A percentile compares a stretch with the other conserved stretches of the same genome.
Evolutionary conservation across 73 alveolate genomes (phyloP).

Genomic region (Blepharisma japonicum): DNA sequence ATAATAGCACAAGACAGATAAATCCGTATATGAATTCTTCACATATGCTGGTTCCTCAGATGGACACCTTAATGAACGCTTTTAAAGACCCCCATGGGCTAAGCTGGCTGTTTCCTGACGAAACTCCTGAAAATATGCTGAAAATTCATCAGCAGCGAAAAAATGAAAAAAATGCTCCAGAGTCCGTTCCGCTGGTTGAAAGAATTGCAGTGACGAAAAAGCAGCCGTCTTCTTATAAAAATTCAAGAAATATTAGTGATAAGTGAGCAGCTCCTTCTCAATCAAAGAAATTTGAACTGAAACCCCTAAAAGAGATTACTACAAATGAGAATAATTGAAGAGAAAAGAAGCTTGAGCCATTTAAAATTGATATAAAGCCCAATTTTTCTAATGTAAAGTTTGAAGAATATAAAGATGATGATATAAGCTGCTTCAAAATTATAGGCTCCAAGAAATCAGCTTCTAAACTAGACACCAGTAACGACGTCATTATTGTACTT

Average conservation of each 20-base stretch:
- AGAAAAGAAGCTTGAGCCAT: not conserved
- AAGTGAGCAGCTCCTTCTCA: too few species aligned
- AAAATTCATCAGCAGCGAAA: not conserved
- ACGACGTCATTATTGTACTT: not conserved
- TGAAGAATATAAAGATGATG: slow-evolving; percentile 27
- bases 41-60: not conserved
- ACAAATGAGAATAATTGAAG: not conserved
- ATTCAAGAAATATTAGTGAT: too few species aligned
- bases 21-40: too few species aligned
- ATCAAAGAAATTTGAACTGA: too few species aligned
- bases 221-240: too few species aligned
- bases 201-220: not conserved
- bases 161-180: not conserved
- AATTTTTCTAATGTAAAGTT: not conserved
- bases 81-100: slow-evolving; percentile 27
- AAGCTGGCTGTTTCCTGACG: not conserved
- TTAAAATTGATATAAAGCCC: not conserved
- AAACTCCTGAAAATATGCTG: not conserved
- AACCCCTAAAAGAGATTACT: too few species aligned
- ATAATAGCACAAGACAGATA: too few species aligned
- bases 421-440: not conserved
- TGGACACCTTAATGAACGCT: not conserved
- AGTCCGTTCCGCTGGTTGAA: not conserved
- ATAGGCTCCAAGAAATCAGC: not conserved
- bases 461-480: not conserved